These are phyloP conservation scores for Sphaceloma murrayae DNA, from an alignment of 2,329 filamentous ascomycete genomes.

Conservation along the genomic window DNA sequence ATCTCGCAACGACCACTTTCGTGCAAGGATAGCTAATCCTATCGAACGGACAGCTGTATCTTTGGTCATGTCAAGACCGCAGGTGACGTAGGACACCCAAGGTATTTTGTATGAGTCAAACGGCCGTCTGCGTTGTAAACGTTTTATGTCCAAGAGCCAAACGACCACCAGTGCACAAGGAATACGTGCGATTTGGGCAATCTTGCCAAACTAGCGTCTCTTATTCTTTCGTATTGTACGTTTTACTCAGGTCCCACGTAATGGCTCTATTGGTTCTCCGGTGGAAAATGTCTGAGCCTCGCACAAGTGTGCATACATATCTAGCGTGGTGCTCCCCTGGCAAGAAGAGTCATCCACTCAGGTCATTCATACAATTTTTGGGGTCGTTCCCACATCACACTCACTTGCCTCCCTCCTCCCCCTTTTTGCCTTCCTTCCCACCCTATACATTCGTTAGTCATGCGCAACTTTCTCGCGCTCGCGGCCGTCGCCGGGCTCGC, in stretches of 20 bases:
- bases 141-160: constrained; percentile 11
- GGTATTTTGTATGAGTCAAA: neutral
- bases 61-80: neutral
- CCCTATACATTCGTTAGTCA: constrained; percentile 14
- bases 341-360: constrained; percentile 11
- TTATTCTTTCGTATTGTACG: neutral
- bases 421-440: no score
- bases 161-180: neutral
- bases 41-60: neutral
- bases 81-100: neutral
- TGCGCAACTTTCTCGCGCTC: constrained; percentile 12
- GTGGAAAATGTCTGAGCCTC: constrained; percentile 7
- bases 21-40: neutral
- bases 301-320: constrained; percentile 3
- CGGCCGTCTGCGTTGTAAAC: constrained; percentile 11
- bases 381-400: constrained; percentile 10
- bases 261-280: constrained; percentile 7
- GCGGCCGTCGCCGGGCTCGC: constrained; percentile 11
- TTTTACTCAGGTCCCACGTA: neutral
- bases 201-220: constrained; percentile 9
- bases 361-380: constrained; percentile 9
- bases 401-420: constrained; percentile 5
- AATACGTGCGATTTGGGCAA: neutral
- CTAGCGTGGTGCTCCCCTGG: constrained; percentile 4
- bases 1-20: no score